A percentile compares a stretch with the other conserved stretches of the same genome.
Conservation (phyloP, 306 rosid species). For the Inga leiocalycina region DNA sequence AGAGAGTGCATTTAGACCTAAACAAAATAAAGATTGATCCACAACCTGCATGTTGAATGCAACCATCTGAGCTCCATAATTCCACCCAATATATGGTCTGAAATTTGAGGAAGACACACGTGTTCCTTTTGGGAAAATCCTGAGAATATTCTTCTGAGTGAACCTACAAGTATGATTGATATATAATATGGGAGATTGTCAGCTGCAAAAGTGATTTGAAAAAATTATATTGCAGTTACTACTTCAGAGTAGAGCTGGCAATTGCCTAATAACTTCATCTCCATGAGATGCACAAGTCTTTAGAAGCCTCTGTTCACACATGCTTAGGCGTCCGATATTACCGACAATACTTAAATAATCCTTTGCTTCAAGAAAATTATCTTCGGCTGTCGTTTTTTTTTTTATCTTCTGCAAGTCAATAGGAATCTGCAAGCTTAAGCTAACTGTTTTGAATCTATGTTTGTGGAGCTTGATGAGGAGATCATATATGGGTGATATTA, state of each 20-base stretch:
- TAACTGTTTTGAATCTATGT: no score
- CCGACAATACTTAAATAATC: conserved; percentile 55
- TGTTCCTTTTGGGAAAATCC: conserved; percentile 88
- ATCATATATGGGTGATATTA: no score
- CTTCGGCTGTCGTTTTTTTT: no score
- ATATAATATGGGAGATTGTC: conserved; percentile 23
- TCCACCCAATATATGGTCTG: conserved; percentile 88
- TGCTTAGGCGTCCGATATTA: conserved; percentile 79
- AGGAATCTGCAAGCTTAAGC: no score
- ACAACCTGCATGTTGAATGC: conserved; percentile 99
- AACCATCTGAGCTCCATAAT: conserved; percentile 94
- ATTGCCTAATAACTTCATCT: conserved; percentile 70
- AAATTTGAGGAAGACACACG: conserved; percentile 80
- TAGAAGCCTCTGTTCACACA: conserved; percentile 77
- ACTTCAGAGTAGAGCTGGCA: not conserved
- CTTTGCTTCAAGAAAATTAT: no score
- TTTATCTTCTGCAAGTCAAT: no score
- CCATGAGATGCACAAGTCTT: conserved; percentile 58
- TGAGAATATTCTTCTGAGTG: conserved; percentile 75
- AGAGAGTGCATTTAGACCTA: no score
- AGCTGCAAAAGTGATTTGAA: conserved; percentile 1
- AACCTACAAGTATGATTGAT: conserved; percentile 52
- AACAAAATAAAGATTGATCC: no score
- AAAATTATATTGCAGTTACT: conserved; percentile 8
- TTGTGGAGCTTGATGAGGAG: no score